Evolutionary conservation across 768 basidiomycete species (phyloP), one percentile per base, ranked within the genome.

Genomic region (Zangia roseola): DNA sequence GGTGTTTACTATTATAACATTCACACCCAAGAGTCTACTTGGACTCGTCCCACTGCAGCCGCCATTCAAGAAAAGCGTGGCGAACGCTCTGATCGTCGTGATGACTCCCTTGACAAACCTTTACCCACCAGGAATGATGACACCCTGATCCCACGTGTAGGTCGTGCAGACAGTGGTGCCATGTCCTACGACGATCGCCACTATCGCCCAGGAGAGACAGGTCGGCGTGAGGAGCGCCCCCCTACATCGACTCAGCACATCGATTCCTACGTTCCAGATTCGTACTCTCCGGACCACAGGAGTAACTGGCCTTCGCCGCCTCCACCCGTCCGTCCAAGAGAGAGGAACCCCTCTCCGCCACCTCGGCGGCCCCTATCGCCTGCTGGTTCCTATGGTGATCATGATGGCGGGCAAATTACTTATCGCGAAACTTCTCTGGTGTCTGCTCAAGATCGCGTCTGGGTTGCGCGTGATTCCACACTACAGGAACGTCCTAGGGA

Each of bases 141-240:
- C 34, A 25, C 43, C 54, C 28, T 50, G 16, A 50, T 49, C 24
- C 53, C 62, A 56, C 66, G 64, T 57, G 46, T 60, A 60, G 61
- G 64, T 58, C 64, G 61, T 13, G 35, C 58, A 23, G 70, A 70
- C 37, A 45, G 44, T 19, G 55, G 50, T 33, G 52, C 57, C 55
- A 72, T 84, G 47, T 75, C 80, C 16, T 81, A 77, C 47, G 71
- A 77, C 48, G 85, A 86, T 62, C 78, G 85, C 24, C 82, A 85
- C 62, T 86, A 87, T 63, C 79, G 83, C 40, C 83, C 84, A 28
- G 72, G 62, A 37, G 66, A 68, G 30, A 38, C 55, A 10, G 40
- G 30, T 50, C 59, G 66, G 3, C 54, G 66, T 19, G 68, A 68
- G 28, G 66, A 69, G 45, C 61, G 61, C 37, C 49, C 56, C 6